Evolutionary conservation across 2,329 filamentous ascomycete genomes (phyloP), one percentile per base, ranked within the genome.

Genomic region (Pseudocercospora ulei): DNA sequence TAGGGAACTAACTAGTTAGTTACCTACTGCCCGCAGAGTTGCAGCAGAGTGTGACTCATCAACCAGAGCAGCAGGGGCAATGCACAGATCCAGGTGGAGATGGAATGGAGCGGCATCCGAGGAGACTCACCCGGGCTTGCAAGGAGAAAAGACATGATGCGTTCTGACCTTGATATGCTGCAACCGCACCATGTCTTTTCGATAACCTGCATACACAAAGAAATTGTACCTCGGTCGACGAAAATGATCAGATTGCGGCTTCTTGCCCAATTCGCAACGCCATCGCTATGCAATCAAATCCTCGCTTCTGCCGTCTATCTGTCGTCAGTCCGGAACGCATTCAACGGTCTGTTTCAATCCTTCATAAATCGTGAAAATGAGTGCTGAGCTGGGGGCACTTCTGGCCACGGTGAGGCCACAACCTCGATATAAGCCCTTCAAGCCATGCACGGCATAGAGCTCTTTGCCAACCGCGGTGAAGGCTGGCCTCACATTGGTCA

Each of bases 351-450:
- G 71, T 65, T 86, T 86, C 61, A 98, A 62, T 8, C 78, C 81
- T 63, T 96, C 90, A 59, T 87, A 96, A 45, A 96, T 78, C 46
- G 90, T 87, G 57, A 98, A 98, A 44, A 98, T 98, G 57, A 96
- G 86, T 5, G 90, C 90, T n/a, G 87, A 95, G 62, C 87, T 95
- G 2, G 90, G 90, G 19, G 86, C 87, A 22, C 86, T 82, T 44
- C 90, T 75, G 19, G 78, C 69, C 29, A 90, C 85, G 0, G 90
- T 98, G 50, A 98, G 90, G 19, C 90, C 90, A 55, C 90, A 98
- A 3, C 90, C 90, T 37, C 88, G 77, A 60, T 98, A 98, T 60
- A 96, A 68, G 1, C 86, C 88, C 48, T 75, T 79, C 12, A 96
- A 43, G 0, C 90, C 90, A 43, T 87, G 78, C 54, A 85, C 75